Conservation (phyloP, 73 alveolate genomes). For the Tetrahymena malaccensis region DNA sequence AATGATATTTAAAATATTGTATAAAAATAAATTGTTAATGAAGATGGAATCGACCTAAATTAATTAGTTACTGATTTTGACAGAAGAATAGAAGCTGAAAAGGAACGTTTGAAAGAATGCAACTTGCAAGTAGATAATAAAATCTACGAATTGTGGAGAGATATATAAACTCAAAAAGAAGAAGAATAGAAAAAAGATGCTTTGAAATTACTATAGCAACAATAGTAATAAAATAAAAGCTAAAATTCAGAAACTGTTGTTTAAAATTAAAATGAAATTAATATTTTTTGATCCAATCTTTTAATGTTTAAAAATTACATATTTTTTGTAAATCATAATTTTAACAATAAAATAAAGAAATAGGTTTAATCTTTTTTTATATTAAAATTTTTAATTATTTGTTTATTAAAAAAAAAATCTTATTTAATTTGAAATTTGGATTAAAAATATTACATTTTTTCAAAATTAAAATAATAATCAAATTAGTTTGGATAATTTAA, state of each 20-base stretch:
- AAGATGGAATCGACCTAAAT: neutral
- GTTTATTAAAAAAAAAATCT: no score
- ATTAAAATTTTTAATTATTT: no score
- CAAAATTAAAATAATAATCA: no score
- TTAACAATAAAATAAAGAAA: no score
- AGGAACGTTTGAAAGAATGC: neutral
- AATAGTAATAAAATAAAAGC: neutral
- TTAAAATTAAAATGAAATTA: neutral
- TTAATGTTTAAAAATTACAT: neutral
- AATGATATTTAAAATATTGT: slow-evolving; percentile 4
- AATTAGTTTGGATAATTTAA: no score
- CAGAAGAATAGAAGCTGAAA: neutral
- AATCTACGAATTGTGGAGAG: neutral
- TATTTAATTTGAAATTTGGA: no score
- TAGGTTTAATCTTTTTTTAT: no score
- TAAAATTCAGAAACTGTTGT: neutral
- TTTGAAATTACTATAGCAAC: neutral
- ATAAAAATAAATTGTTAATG: neutral
- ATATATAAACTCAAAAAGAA: neutral
- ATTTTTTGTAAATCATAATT: no score
- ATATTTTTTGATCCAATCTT: neutral
- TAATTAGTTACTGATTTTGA: neutral
- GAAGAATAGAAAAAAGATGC: neutral
- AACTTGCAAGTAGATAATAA: neutral
- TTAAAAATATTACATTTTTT: no score